Evolutionary conservation across 2,329 filamentous ascomycete species (phyloP), one percentile per base, ranked within the genome.

Genomic region (Fusarium circinatum): DNA sequence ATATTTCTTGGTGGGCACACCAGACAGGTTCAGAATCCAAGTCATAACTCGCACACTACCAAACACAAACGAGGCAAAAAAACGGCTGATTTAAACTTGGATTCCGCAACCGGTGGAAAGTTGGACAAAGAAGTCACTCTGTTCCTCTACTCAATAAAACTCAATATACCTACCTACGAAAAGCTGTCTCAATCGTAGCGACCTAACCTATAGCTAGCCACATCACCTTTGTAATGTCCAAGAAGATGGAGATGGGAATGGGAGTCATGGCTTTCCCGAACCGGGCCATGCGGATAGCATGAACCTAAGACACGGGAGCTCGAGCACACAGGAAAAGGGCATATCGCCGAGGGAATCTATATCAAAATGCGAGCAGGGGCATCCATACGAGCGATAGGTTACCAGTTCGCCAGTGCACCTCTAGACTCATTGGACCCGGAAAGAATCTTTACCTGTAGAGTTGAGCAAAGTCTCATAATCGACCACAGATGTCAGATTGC

Each of bases 401-500:
- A 64, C 38, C 34, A 52, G 51, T 52, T 28, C 45, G 38, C 42
- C 28, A 52, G 51, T 51, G 34, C 36, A 64, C 48, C 39, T 52
- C 41, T 20, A 56, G n/a, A 62, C 49, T 52, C 11, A 38, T 48
- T 49, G 42, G 18, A 44, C 18, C 24, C 12, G 30, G 13, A 38
- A 26, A 39, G 18, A 55, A 49, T 48, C 26, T 22, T 47, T 14
- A 39, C 41, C 18, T n/a, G 20, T 24, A 44, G 20, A 32, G 56
- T 36, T 30, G 34, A 18, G 45, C 14, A 24, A 59, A 44, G 30
- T 20, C 41, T 45, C 34, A 54, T 32, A 57, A 32, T 38, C 60
- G 30, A 41, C 62, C 65, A 55, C 58, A 66, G 48, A 55, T 59
- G 48, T 64, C 63, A 62, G 61, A 68, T 58, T 73, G 69, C 52